Conservation (phyloP, 768 basidiomycete genomes). For the Pulveroboletus sp. region DNA sequence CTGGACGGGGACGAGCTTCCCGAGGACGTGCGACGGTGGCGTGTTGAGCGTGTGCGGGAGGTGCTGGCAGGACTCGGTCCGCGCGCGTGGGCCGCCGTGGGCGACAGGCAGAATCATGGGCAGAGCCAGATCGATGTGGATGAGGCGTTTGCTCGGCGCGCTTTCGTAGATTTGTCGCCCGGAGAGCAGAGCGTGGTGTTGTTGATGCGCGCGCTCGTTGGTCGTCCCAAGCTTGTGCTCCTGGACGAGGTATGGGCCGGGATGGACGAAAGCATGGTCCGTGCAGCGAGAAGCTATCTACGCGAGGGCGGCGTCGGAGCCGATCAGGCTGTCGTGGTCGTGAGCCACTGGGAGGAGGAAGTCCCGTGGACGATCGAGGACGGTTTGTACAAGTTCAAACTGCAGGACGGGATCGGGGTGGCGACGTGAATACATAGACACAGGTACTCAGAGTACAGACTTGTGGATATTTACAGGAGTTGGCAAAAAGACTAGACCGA, state of each 20-base stretch:
- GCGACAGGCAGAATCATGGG: not conserved
- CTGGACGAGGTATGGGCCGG: constrained; percentile 93
- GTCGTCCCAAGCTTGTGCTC: constrained; percentile 66
- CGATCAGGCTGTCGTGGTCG: constrained; percentile 75
- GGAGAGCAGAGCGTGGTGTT: constrained; percentile 80
- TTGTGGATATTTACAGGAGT: constrained; percentile 1
- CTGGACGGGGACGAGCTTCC: constrained; percentile 35
- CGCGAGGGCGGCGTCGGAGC: constrained; percentile 45
- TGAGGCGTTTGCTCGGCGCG: constrained; percentile 42
- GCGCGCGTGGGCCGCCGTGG: constrained; percentile 38
- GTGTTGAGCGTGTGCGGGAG: constrained; percentile 44
- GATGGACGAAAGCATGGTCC: constrained; percentile 80
- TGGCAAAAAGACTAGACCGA: not conserved
- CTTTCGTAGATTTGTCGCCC: constrained; percentile 62
- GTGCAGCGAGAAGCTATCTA: constrained; percentile 59
- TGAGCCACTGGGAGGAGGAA: constrained; percentile 91
- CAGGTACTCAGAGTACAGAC: not conserved
- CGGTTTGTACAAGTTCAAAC: constrained; percentile 40
- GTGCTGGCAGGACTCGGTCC: constrained; percentile 69
- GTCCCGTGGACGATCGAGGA: constrained; percentile 72
- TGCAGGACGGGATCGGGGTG: constrained; percentile 35
- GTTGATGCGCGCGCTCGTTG: constrained; percentile 82
- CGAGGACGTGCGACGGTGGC: constrained; percentile 34
- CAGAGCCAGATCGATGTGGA: too few species aligned
- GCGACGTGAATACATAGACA: constrained; percentile 1